phyloP scores from a whole-genome alignment of 768 basidiomycete species.

The Strobilomyces dryophilus region DNA sequence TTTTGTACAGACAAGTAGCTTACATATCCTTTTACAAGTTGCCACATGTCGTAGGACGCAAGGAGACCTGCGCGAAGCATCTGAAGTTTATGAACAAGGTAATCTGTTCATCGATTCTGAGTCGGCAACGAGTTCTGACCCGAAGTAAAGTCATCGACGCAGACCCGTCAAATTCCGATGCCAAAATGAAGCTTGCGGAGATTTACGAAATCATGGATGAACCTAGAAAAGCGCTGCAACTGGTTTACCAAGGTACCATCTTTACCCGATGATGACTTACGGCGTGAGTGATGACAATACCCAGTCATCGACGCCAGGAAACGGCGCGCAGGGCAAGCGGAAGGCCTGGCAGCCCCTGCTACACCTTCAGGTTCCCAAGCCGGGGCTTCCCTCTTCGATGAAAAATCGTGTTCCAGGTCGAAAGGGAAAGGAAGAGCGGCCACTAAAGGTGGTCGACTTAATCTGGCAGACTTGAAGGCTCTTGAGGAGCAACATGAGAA shows the following conservation, averaged over 20 bases:
- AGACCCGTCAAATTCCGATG: conserved; percentile 74
- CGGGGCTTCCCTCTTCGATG: conserved; percentile 59
- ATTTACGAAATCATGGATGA: conserved; percentile 83
- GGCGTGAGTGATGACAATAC: conserved; percentile 51
- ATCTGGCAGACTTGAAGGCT: conserved; percentile 54
- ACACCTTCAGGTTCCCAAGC: conserved; percentile 17
- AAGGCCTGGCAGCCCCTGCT: conserved; percentile 10
- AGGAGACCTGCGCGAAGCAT: conserved; percentile 71
- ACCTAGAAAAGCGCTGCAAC: conserved; percentile 73
- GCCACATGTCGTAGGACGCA: conserved; percentile 78
- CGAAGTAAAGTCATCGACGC: conserved; percentile 56
- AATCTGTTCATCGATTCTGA: conserved; percentile 12
- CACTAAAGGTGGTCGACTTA: conserved; percentile 42
- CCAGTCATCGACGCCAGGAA: conserved; percentile 60
- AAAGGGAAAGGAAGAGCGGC: conserved; percentile 35
- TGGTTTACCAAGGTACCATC: conserved; percentile 55
- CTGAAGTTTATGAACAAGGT: conserved; percentile 84
- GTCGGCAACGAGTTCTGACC: conserved; percentile 16
- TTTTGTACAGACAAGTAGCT: conserved; percentile 60
- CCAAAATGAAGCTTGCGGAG: conserved; percentile 86
- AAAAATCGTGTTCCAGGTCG: conserved; percentile 40
- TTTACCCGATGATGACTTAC: conserved; percentile 33
- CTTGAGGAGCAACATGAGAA: conserved; percentile 65
- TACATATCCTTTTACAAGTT: conserved; percentile 70
- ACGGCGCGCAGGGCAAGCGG: conserved; percentile 35